These are phyloP conservation scores for Diaporthe caulivora DNA, from an alignment of 2,329 filamentous ascomycete species.

Conservation along the genomic window DNA sequence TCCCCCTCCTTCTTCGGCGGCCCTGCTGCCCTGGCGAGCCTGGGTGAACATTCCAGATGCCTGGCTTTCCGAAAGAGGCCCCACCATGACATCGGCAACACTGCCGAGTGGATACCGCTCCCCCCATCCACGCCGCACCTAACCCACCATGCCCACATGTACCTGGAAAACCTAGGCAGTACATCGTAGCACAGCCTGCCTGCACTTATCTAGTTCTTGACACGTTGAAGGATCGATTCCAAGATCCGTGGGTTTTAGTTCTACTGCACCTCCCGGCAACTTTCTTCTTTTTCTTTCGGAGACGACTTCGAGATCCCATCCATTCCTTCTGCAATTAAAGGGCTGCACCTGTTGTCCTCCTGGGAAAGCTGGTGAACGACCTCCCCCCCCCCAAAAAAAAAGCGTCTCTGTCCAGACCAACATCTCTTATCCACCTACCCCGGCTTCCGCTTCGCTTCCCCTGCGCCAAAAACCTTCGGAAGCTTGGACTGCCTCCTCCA, in stretches of 20 bases:
- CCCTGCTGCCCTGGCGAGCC: not conserved
- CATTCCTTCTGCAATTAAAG: constrained; percentile 17
- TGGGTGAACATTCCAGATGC: constrained; percentile 20
- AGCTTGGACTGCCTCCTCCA: constrained; percentile 38
- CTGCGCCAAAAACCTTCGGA: constrained; percentile 14
- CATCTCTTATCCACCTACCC: constrained; percentile 19
- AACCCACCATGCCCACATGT: constrained; percentile 27
- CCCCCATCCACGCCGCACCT: not conserved
- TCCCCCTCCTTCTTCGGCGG: not conserved
- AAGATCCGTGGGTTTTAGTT: constrained; percentile 22
- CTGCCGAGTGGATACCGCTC: constrained; percentile 19
- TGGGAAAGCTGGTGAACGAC: constrained; percentile 19
- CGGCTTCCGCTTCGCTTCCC: constrained; percentile 26
- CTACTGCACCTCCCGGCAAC: not conserved
- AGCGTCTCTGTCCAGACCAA: constrained; percentile 5
- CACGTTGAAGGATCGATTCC: constrained; percentile 36
- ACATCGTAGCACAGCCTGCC: constrained; percentile 29
- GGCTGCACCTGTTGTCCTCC: constrained; percentile 5
- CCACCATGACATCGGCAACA: constrained; percentile 28
- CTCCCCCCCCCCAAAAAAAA: not conserved
- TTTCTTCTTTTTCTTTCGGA: not conserved
- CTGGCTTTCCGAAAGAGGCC: constrained; percentile 13
- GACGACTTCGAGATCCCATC: not conserved
- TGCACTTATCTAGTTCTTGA: constrained; percentile 32
- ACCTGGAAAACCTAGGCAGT: constrained; percentile 26